Evolutionary conservation across 768 basidiomycete genomes (phyloP), one percentile per base, ranked within the genome.

Genomic region (Coprinopsis cinerea): DNA sequence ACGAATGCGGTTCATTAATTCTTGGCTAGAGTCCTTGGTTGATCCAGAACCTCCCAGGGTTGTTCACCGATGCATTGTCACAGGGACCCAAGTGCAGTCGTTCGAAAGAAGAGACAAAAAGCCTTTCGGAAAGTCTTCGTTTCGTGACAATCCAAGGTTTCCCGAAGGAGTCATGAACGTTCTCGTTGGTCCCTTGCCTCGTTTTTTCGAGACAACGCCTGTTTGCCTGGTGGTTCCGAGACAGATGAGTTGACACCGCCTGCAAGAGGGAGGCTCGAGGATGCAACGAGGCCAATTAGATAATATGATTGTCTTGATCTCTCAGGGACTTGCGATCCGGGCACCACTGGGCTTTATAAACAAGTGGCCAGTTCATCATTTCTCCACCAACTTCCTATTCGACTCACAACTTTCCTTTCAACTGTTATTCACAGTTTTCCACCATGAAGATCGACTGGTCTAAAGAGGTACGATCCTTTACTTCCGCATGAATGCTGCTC

Each of bases 391-490:
- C 27, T 51, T 40, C n/a, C n/a, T n/a, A n/a, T n/a, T n/a, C 41
- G 47, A 42, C 36, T 35, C 30, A 45, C 30, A 42, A 45, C 48
- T 32, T 53, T 51, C 34, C 39, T 42, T n/a, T n/a, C n/a, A n/a
- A n/a, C n/a, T n/a, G n/a, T n/a, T n/a, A n/a, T n/a, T n/a, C 42
- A 37, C 51, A 46, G 6, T 44, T 56, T n/a, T 36, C 40, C 22
- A 57, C 24, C 51, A 77, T 79, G 74, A 75, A 73, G 64, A 79
- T 79, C 28, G 76, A 77, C 52, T 79, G 77, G 78, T 67, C 70
- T 4, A 73, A 73, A 15, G 62, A 67, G 53, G 77, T 74, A 47
- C 36, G 61, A 48, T 6, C 15, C 32, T 53, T 26, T 25, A 13
- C 13, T 30, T 22, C 27, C 23, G 25, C 11, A 18, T 40, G 35